phyloP scores from a whole-genome alignment of 345 rosid genomes.

The Euclidium syriacum region DNA sequence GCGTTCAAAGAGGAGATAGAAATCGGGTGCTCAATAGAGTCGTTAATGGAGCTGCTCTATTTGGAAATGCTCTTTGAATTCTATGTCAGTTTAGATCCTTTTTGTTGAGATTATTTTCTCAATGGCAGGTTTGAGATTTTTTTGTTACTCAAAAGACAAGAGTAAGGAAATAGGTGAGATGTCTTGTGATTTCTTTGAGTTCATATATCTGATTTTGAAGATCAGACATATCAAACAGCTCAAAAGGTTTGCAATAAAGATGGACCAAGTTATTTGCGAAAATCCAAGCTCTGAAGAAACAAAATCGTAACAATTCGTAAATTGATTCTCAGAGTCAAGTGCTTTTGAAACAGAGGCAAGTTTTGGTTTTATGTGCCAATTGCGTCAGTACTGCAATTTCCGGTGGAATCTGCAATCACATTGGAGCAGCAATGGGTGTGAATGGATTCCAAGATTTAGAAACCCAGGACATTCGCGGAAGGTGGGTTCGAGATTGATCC shows the following conservation, averaged over 20 bases:
- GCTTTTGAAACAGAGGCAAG: constrained; percentile 81
- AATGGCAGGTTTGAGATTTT: constrained; percentile 77
- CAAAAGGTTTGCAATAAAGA: constrained; percentile 71
- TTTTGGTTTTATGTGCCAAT: constrained; percentile 15
- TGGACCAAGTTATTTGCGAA: constrained; percentile 90
- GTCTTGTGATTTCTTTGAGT: constrained; percentile 39
- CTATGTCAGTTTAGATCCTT: background rate
- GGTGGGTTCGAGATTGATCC: constrained; percentile 62
- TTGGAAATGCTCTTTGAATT: background rate
- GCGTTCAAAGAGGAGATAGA: constrained; percentile 45
- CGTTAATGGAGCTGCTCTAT: constrained; percentile 41
- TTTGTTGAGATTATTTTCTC: background rate
- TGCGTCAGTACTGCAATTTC: too few relatives aligned
- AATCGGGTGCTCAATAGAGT: constrained; percentile 62
- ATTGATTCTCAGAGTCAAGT: constrained; percentile 58
- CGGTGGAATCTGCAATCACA: too few relatives aligned
- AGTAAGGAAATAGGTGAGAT: constrained; percentile 74
- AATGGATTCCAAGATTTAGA: constrained; percentile 68
- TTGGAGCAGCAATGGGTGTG: constrained; percentile 99
- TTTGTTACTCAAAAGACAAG: constrained; percentile 77
- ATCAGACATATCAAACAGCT: constrained; percentile 99
- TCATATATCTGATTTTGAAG: constrained; percentile 96
- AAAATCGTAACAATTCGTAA: constrained; percentile 53
- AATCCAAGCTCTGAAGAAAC: constrained; percentile 63
- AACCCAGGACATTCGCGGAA: constrained; percentile 54